Conservation (phyloP, 2,329 filamentous ascomycete species). For the Thielaviopsis musarum region DNA sequence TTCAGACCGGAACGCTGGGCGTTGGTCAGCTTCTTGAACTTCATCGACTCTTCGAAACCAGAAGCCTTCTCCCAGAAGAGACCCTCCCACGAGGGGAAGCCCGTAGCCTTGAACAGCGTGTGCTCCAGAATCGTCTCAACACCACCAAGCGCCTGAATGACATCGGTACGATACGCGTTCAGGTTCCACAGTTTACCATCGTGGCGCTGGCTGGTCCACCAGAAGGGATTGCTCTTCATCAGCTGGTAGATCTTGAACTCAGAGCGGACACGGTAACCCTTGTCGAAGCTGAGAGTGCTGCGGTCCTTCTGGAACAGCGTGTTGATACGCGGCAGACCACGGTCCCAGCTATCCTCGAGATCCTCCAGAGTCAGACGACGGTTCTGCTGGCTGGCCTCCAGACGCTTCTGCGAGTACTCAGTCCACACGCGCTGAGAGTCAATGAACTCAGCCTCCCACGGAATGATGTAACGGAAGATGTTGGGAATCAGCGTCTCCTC, state of each 20-base stretch:
- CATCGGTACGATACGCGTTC: conserved; percentile 88
- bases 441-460: conserved; percentile 97
- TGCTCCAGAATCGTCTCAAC: conserved; percentile 97
- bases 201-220: conserved; percentile 96
- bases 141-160: conserved; percentile 89
- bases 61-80: conserved; percentile 68
- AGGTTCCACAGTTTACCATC: conserved; percentile 97
- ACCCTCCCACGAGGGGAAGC: conserved; percentile 93
- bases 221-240: conserved; percentile 99
- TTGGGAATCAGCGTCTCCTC: conserved; percentile 97
- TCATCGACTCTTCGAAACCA: conserved; percentile 55
- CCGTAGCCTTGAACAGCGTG: conserved; percentile 90
- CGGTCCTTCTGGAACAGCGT: conserved; percentile 97
- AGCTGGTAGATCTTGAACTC: conserved; percentile 98
- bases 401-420: conserved; percentile 93
- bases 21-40: conserved; percentile 98
- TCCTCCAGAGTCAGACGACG: conserved; percentile 87
- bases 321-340: conserved; percentile 92
- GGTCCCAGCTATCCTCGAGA: conserved; percentile 95
- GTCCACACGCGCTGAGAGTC: conserved; percentile 99
- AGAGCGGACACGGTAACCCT: conserved; percentile 85
- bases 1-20: conserved; percentile 93
- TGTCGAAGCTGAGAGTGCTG: conserved; percentile 93
- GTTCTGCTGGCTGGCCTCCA: conserved; percentile 95
- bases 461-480: conserved; percentile 98